Evolutionary conservation across 2,329 filamentous ascomycete species (phyloP).

Genomic region (Penicillium sp.): DNA sequence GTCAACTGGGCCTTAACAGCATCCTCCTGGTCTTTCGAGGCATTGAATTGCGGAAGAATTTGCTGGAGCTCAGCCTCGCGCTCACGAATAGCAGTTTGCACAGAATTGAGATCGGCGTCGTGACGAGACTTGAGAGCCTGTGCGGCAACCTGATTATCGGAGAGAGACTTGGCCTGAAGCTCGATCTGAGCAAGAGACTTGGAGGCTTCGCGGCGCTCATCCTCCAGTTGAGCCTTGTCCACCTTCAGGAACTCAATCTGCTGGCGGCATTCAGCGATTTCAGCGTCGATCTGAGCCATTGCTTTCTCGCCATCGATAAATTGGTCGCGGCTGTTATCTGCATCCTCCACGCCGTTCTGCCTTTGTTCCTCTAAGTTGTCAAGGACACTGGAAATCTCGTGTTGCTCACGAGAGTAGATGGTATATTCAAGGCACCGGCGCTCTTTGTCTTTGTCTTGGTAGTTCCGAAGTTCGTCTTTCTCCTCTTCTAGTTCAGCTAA

Average conservation of each 20-base stretch:
- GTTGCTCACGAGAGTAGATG: slow-evolving; percentile 87
- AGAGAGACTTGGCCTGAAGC: slow-evolving; percentile 77
- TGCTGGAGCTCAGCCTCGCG: slow-evolving; percentile 77
- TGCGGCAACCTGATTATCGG: slow-evolving; percentile 79
- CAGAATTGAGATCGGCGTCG: slow-evolving; percentile 70
- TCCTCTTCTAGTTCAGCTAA: slow-evolving; percentile 91
- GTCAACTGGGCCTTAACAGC: slow-evolving; percentile 73
- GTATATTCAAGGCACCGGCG: slow-evolving; percentile 92
- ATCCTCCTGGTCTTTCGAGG: slow-evolving; percentile 73
- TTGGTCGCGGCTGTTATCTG: slow-evolving; percentile 76
- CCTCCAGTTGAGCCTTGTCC: slow-evolving; percentile 84
- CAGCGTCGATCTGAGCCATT: slow-evolving; percentile 74
- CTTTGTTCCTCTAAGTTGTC: slow-evolving; percentile 82
- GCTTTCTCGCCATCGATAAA: slow-evolving; percentile 80
- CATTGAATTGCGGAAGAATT: slow-evolving; percentile 76
- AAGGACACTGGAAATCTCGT: slow-evolving; percentile 74
- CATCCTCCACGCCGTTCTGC: slow-evolving; percentile 80
- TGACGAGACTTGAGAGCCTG: slow-evolving; percentile 74
- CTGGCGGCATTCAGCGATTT: slow-evolving; percentile 79
- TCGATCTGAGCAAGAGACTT: slow-evolving; percentile 83
- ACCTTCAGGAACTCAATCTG: slow-evolving; percentile 82
- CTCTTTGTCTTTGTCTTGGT: slow-evolving; percentile 93
- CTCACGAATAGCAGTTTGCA: slow-evolving; percentile 73
- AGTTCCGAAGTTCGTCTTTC: slow-evolving; percentile 91
- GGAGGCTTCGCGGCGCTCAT: slow-evolving; percentile 82